phyloP scores from a whole-genome alignment of 2,329 filamentous ascomycete species.

The Fusarium camptoceras region DNA sequence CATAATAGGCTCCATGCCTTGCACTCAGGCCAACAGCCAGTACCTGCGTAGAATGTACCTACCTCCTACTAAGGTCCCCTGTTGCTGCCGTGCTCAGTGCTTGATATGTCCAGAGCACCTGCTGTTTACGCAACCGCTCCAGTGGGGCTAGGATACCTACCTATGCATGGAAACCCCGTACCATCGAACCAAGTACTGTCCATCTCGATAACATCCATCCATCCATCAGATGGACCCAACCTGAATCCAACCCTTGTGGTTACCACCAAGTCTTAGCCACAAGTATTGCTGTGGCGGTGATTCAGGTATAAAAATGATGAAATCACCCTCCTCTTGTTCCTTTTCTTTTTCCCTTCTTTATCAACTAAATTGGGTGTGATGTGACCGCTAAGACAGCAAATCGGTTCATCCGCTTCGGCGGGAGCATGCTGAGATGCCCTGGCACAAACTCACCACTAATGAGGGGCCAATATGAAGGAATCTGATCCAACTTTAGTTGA shows the following conservation, averaged over 20 bases:
- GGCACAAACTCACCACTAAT: constrained; percentile 72
- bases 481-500: constrained; percentile 69
- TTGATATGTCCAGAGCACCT: not conserved
- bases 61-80: not conserved
- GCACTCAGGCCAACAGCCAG: not conserved
- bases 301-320: constrained; percentile 9
- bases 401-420: constrained; percentile 64
- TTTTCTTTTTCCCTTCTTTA: constrained; percentile 58
- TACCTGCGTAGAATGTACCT: constrained; percentile 11
- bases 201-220: not conserved
- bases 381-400: constrained; percentile 70
- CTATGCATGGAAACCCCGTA: not conserved
- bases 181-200: not conserved
- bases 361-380: constrained; percentile 85
- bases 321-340: constrained; percentile 14
- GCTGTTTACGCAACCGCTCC: not conserved
- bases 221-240: not conserved
- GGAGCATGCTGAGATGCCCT: constrained; percentile 74
- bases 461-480: constrained; percentile 71
- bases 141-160: not conserved
- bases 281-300: constrained; percentile 8
- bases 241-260: not conserved
- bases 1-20: not conserved
- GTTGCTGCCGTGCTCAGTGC: not conserved
- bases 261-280: not conserved